These are phyloP conservation scores for Aspergillus coremiiformis DNA, from an alignment of 495 filamentous ascomycete species.

Conservation along the genomic window DNA sequence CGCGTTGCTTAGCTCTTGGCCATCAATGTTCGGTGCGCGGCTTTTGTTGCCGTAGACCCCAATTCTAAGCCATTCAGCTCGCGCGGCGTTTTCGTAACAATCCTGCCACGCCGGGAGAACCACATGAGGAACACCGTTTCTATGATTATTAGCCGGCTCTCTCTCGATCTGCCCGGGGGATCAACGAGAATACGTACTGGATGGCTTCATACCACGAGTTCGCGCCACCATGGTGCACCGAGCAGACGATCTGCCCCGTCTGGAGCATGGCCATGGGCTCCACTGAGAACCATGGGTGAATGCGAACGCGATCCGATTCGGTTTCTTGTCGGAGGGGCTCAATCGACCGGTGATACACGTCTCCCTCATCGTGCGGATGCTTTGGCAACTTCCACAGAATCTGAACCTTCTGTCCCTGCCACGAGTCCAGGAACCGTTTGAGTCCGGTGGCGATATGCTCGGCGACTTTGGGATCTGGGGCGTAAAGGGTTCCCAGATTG, in stretches of 20 bases:
- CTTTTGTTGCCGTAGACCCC: constrained; percentile 40
- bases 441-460: constrained; percentile 31
- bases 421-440: constrained; percentile 17
- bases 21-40: constrained; percentile 25
- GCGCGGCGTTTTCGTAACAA: constrained; percentile 41
- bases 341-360: constrained; percentile 20
- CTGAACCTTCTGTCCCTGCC: constrained; percentile 26
- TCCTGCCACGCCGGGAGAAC: constrained; percentile 46
- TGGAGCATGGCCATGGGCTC: constrained; percentile 42
- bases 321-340: constrained; percentile 21
- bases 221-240: constrained; percentile 47
- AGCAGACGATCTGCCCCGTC: constrained; percentile 38
- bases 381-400: constrained; percentile 44
- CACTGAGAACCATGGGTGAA: constrained; percentile 39
- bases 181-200: constrained; percentile 28
- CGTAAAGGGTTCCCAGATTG: constrained; percentile 41
- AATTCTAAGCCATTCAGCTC: constrained; percentile 42
- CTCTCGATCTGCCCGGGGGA: background rate
- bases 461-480: constrained; percentile 27
- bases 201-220: constrained; percentile 49
- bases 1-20: constrained; percentile 24
- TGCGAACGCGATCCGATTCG: constrained; percentile 23
- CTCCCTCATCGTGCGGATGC: constrained; percentile 15
- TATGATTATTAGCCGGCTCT: constrained; percentile 9
- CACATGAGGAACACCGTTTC: constrained; percentile 44